Evolutionary conservation across 345 rosid species (phyloP), one percentile per base, ranked within the genome.

Genomic region (Camelina laxa): DNA sequence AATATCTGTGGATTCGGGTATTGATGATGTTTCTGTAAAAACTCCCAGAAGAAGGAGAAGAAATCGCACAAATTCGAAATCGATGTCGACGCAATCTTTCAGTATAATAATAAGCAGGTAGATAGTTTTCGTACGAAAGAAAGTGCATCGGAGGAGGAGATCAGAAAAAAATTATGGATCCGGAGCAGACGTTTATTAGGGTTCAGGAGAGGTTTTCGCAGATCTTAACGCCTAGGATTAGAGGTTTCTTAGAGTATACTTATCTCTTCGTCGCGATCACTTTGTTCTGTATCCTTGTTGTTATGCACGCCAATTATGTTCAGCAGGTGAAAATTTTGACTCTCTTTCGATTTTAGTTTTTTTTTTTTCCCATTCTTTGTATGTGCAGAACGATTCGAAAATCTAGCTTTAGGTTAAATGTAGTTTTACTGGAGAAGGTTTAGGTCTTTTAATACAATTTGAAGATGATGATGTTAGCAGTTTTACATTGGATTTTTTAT

Each of bases 281-380:
- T 69, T 85, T 87, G 81, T 96, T 96, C 70, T 88, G 86, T 70
- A 87, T 96, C 72, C 99, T 96, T 36, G 97, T 96, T 66, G 92
- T 91, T 60, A 91, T 92, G 99, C 99, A 96, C 86, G 99, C 99
- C 82, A 96, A 96, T 84, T 96, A 88, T 69, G 98, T 96, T 62
- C 99, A 92, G 53, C 97, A 90, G 94, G 99, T 95, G 5, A 27
- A 53, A 56, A 3, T 19, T 19, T 57, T 24, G 1, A 19, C 30
- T 24, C 47, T 47, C 14, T 51, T 13, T 73, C 35, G 1, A 0
- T 9, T 36, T 9, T 9, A 0, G 0, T 33, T 33, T 1, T 7
- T 33, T n/a, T n/a, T n/a, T n/a, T n/a, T n/a, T n/a, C n/a, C n/a
- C n/a, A n/a, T n/a, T n/a, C n/a, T n/a, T n/a, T 2, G 41, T 38